phyloP scores from a whole-genome alignment of 73 alveolate species.

The Durusdinium trenchii region DNA sequence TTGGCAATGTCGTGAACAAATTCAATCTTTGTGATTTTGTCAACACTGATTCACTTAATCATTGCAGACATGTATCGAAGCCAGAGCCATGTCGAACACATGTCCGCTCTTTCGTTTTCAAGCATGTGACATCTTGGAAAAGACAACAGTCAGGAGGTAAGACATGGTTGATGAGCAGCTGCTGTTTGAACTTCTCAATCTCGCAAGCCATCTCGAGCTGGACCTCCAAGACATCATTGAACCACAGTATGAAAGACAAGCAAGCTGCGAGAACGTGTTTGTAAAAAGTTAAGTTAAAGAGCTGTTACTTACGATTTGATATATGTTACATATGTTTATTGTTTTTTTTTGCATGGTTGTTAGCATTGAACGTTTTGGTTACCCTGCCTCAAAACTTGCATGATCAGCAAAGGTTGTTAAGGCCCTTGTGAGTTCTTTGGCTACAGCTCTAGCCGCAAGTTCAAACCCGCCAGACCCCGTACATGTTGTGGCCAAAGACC shows the following conservation, averaged over 20 bases:
- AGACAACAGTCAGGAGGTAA: not conserved
- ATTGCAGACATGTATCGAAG: not conserved
- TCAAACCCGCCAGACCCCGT: not conserved
- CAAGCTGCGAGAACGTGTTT: not conserved
- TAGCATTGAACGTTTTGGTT: not conserved
- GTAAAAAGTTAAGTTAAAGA: not conserved
- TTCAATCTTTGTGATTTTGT: too few species aligned
- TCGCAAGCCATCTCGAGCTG: not conserved
- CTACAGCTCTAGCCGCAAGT: not conserved
- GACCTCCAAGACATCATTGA: not conserved
- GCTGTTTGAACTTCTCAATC: not conserved
- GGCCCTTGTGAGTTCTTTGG: not conserved
- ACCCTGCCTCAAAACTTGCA: not conserved
- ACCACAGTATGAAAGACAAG: not conserved
- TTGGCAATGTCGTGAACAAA: too few species aligned
- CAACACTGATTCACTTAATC: not conserved
- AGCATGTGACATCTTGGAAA: not conserved
- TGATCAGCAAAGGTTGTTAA: too few species aligned
- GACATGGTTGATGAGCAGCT: not conserved
- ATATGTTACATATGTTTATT: too few species aligned
- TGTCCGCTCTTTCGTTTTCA: not conserved
- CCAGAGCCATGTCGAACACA: not conserved
- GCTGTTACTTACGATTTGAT: not conserved
- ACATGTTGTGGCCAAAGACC: not conserved
- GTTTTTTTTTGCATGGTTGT: not conserved